Conservation (phyloP, 2,329 filamentous ascomycete genomes). For the Aspergillus melleus region DNA sequence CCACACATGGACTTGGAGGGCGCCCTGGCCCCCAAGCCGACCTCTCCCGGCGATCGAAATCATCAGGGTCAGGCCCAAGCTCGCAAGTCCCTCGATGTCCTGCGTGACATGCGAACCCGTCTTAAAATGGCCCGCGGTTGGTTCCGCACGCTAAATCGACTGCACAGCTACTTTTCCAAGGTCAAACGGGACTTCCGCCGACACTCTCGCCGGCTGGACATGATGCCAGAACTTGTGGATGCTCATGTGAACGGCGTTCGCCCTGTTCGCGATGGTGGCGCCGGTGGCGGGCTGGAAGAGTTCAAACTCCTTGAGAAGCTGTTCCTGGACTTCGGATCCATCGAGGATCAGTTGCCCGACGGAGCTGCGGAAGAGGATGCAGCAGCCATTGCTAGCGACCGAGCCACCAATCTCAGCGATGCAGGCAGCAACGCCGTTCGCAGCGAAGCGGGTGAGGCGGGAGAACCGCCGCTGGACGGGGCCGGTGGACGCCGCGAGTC, state of each 20-base stretch:
- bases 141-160: constrained; percentile 46
- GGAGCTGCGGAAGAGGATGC: constrained; percentile 34
- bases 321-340: constrained; percentile 40
- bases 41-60: constrained; percentile 24
- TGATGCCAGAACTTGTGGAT: constrained; percentile 30
- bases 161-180: constrained; percentile 43
- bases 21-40: constrained; percentile 41
- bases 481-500: constrained; percentile 39
- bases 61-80: constrained; percentile 34
- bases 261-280: constrained; percentile 33
- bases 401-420: constrained; percentile 37
- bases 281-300: constrained; percentile 37
- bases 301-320: constrained; percentile 44
- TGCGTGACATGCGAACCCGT: constrained; percentile 43
- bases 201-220: constrained; percentile 33
- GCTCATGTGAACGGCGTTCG: constrained; percentile 30
- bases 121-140: constrained; percentile 43
- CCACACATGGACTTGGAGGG: constrained; percentile 56
- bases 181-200: constrained; percentile 41
- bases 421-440: constrained; percentile 43
- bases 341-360: constrained; percentile 42
- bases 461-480: constrained; percentile 32
- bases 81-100: constrained; percentile 38
- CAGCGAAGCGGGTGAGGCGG: constrained; percentile 37
- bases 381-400: constrained; percentile 27